These are phyloP conservation scores for Handroanthus guayacan DNA, from an alignment of 257 asterid species.

Conservation along the genomic window DNA sequence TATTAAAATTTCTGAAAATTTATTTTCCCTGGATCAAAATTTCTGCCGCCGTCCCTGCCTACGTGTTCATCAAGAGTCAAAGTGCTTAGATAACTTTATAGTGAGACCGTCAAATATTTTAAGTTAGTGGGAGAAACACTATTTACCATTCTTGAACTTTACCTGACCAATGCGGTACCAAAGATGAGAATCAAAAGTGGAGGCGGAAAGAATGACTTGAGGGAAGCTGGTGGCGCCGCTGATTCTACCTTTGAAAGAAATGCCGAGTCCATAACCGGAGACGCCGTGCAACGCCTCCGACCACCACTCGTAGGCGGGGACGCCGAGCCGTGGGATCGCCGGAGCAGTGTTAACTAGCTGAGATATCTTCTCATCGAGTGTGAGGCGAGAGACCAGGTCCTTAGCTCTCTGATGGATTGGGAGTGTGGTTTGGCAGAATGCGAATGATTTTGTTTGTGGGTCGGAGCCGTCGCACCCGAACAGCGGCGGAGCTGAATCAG, in stretches of 20 bases:
- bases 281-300: constrained; percentile 96
- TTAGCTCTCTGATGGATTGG: constrained; percentile 60
- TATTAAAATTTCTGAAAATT: too few relatives aligned
- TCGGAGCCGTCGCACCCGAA: constrained; percentile 62
- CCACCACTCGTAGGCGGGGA: constrained; percentile 94
- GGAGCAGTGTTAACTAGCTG: constrained; percentile 84
- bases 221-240: constrained; percentile 85
- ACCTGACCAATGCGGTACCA: constrained; percentile 94
- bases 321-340: constrained; percentile 73
- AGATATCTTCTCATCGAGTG: constrained; percentile 80
- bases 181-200: constrained; percentile 74
- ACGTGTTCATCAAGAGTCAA: too few relatives aligned
- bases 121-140: too few relatives aligned
- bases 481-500: constrained; percentile 59
- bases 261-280: constrained; percentile 69
- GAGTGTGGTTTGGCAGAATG: constrained; percentile 62
- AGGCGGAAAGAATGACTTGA: constrained; percentile 86
- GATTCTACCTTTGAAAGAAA: constrained; percentile 58
- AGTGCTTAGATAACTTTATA: too few relatives aligned
- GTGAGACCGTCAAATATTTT: too few relatives aligned
- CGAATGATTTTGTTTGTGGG: constrained; percentile 50
- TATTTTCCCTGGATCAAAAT: too few relatives aligned
- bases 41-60: too few relatives aligned
- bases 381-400: constrained; percentile 78
- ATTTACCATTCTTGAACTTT: not conserved